Base-by-base conservation (phyloP, 768 basidiomycete species). In the Dioszegia aurantiaca region DNA sequence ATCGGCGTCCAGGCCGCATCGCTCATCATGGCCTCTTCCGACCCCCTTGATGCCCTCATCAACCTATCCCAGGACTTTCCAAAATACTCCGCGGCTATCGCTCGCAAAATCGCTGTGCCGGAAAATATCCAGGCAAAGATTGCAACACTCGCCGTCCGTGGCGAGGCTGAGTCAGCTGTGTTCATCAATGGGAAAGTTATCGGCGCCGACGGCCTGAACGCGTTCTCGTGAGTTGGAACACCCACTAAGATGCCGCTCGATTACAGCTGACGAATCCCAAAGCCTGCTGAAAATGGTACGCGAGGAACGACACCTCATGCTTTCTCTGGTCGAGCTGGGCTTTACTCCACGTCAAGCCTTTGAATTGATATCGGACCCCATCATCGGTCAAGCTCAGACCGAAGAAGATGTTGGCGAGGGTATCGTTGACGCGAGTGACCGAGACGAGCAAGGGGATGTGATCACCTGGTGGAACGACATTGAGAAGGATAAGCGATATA, bases 391-490 rank as follows among this genome's bases (percentile, higher is more conserved):
- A 1, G 77, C 83, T 1, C 82, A 85, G 58, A 78, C 78, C n/a
- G 81, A 79, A 37, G 78, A 76, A 14, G 82, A 77, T 19, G 79
- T 81, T 4, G 65, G 84, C 51, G 87, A 88, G 54, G 89, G 86
- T 0, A 64, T 95, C n/a, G 87, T 94, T 57, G 95, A 98, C 75
- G 87, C 91, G 1, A 90, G 88, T 58, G 94, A 99, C 76, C 80
- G 89, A 17, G 68, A 72, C 2, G 95, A 99, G 72, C 89, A 83
- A 1, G 90, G 86, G 0, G 81, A 78, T 33, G 81, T 87, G 3
- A 81, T 93, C 37, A 70, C 86, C 0, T 98, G 89, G 84, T 88
- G 87, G 86, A 99, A 98, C 74, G 86, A 99, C 70, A 77, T 98
- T 19, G 87, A 89, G 78, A 87, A 84, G 62, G 95, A 98, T 75